Conservation (phyloP, 2,329 filamentous ascomycete genomes). For the Sporothrix inflata region DNA sequence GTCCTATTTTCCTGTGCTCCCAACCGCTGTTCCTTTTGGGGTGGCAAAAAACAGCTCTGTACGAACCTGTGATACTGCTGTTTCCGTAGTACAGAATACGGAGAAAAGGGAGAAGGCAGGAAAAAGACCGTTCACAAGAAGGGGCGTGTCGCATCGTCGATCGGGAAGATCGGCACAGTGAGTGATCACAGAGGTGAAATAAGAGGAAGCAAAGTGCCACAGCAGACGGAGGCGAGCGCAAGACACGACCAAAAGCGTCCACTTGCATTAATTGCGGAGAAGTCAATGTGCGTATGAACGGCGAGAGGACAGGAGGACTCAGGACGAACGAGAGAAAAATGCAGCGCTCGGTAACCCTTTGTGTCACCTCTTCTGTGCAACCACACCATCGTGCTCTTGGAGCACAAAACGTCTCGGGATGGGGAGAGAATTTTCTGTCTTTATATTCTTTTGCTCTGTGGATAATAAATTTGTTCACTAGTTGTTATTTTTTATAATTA, state of each 20-base stretch:
- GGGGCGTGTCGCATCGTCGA: background rate
- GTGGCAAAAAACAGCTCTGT: background rate
- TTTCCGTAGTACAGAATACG: background rate
- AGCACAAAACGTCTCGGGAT: background rate
- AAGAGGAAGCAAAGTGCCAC: background rate
- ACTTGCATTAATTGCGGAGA: background rate
- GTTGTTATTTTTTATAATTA: background rate
- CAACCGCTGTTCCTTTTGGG: background rate
- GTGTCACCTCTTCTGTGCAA: background rate
- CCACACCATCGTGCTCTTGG: background rate
- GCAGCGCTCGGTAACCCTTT: background rate
- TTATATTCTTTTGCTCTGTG: too few relatives aligned
- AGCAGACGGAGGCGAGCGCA: background rate
- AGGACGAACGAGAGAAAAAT: background rate
- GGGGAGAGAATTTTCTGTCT: background rate
- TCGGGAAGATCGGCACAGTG: constrained; percentile 1
- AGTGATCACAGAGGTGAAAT: background rate
- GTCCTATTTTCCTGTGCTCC: background rate
- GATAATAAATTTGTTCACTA: too few relatives aligned
- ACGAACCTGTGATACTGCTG: background rate
- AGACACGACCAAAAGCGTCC: background rate
- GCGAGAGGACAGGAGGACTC: background rate
- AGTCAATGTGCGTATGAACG: background rate
- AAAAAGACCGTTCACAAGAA: background rate
- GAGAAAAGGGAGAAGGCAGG: background rate